Percentiles rank a stretch among this genome's conserved stretches.
Conservation (phyloP, 1,284 basidiomycete genomes). For the Marasmius tenuissimus region DNA sequence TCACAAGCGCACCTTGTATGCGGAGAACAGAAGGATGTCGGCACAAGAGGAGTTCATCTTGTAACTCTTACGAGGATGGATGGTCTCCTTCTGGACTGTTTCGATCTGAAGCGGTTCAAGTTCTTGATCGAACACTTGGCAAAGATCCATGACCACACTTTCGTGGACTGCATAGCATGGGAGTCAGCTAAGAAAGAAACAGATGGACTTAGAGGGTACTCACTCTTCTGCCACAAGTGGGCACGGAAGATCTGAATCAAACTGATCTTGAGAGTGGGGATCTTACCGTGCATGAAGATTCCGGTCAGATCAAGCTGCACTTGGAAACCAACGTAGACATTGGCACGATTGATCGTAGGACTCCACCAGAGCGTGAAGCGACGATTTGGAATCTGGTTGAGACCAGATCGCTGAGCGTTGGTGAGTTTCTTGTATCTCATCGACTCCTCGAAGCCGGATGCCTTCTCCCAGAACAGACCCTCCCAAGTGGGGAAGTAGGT, state of each 20-base stretch:
- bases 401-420: slow-evolving; percentile 93
- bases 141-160: slow-evolving; percentile 97
- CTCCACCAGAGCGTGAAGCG: slow-evolving; percentile 99
- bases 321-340: slow-evolving; percentile 99
- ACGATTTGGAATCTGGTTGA: slow-evolving; percentile 99
- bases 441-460: slow-evolving; percentile 92
- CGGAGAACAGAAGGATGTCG: slow-evolving; percentile 96
- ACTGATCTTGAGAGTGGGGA: slow-evolving; percentile 96
- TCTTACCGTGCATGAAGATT: slow-evolving; percentile 97
- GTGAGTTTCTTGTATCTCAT: slow-evolving; percentile 98
- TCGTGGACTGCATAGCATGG: slow-evolving; percentile 61
- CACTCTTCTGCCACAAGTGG: slow-evolving; percentile 98
- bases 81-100: slow-evolving; percentile 99
- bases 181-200: slow-evolving; percentile 13
- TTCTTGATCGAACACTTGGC: slow-evolving; percentile 99
- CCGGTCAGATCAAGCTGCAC: slow-evolving; percentile 97
- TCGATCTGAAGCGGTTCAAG: slow-evolving; percentile 98
- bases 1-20: slow-evolving; percentile 68
- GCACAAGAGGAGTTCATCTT: slow-evolving; percentile 99
- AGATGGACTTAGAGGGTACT: slow-evolving; percentile 28
- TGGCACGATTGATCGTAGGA: slow-evolving; percentile 96
- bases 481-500: slow-evolving; percentile 95
- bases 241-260: slow-evolving; percentile 99
- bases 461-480: slow-evolving; percentile 95
- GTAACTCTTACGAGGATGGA: slow-evolving; percentile 99